phyloP scores from a whole-genome alignment of 2,329 filamentous ascomycete species.

The Phialophora expanda region DNA sequence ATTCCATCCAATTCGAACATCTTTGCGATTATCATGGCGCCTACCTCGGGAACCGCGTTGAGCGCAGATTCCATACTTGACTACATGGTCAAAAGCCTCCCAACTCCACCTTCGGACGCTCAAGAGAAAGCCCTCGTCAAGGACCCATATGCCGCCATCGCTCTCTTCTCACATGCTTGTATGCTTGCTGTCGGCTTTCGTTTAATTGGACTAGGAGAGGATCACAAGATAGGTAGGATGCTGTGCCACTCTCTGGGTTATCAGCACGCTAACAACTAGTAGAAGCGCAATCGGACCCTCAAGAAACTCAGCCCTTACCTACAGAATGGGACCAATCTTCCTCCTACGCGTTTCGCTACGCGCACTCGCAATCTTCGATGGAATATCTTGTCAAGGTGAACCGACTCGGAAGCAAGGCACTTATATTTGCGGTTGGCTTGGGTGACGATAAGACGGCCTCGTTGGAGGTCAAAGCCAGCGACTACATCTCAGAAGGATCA shows the following conservation, averaged over 20 bases:
- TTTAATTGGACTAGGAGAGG: slow-evolving; percentile 82
- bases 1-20: not conserved
- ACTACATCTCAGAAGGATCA: slow-evolving; percentile 72
- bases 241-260: not conserved
- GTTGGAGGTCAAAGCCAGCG: slow-evolving; percentile 74
- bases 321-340: slow-evolving; percentile 78
- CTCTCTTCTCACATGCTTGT: slow-evolving; percentile 81
- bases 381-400: slow-evolving; percentile 81
- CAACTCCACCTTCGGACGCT: slow-evolving; percentile 33
- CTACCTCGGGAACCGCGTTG: slow-evolving; percentile 27
- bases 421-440: slow-evolving; percentile 77
- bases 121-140: slow-evolving; percentile 42
- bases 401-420: slow-evolving; percentile 80
- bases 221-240: slow-evolving; percentile 69
- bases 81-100: slow-evolving; percentile 41
- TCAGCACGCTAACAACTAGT: slow-evolving; percentile 42
- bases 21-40: slow-evolving; percentile 30
- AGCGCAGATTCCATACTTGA: slow-evolving; percentile 38
- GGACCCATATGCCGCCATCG: slow-evolving; percentile 75
- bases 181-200: slow-evolving; percentile 81
- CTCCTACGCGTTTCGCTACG: slow-evolving; percentile 80
- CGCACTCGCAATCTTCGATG: slow-evolving; percentile 82
- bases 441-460: slow-evolving; percentile 81
- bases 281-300: slow-evolving; percentile 62
- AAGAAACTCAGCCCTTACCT: slow-evolving; percentile 68